Conservation (phyloP, 345 rosid genomes). For the Hevea brasiliensis region DNA sequence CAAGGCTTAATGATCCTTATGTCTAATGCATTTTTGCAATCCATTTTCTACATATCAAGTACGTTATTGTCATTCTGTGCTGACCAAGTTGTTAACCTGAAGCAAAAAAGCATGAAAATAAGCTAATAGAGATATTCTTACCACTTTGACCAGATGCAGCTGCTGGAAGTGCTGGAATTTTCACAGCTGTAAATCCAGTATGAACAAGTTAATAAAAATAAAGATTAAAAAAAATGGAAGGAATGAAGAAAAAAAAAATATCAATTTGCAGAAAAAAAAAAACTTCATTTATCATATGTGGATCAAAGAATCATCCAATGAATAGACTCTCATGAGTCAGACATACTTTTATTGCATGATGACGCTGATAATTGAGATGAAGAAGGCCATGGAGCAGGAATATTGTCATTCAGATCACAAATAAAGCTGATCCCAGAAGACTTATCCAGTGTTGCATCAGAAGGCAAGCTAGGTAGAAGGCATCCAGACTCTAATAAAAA, state of each 20-base stretch:
- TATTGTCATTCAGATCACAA: conserved; percentile 94
- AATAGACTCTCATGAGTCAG: background rate
- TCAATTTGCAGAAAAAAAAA: background rate
- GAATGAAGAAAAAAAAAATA: background rate
- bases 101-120: background rate
- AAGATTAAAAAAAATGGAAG: background rate
- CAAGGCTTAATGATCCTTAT: background rate
- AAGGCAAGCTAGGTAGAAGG: conserved; percentile 93
- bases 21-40: background rate
- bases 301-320: background rate
- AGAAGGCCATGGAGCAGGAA: conserved; percentile 93
- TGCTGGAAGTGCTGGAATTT: conserved; percentile 93
- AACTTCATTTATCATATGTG: background rate
- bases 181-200: conserved; percentile 52
- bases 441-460: conserved; percentile 85
- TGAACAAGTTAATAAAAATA: background rate
- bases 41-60: background rate
- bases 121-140: conserved; percentile 32
- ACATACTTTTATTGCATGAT: conserved; percentile 74
- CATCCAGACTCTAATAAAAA: conserved; percentile 73
- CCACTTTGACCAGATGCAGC: conserved; percentile 76
- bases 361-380: conserved; percentile 55
- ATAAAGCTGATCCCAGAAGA: conserved; percentile 82
- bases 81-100: background rate
- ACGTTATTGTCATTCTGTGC: background rate